Evolutionary conservation across 306 rosid genomes (phyloP).

Genomic region (Pyrus bretschneideri): DNA sequence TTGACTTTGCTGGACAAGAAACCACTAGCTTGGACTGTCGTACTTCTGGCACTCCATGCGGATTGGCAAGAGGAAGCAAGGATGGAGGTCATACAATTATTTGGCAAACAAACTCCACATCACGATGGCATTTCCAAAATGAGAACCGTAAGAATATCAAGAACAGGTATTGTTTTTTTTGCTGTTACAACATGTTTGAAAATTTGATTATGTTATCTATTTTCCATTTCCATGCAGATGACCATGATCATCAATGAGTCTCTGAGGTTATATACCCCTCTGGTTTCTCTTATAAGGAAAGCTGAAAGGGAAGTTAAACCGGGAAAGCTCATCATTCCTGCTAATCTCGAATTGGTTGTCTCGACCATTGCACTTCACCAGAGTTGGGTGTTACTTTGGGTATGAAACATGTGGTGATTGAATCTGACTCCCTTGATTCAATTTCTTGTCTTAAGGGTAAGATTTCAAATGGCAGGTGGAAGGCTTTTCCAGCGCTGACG

Average conservation of each 20-base stretch:
- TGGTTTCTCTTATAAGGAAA: background rate
- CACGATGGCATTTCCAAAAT: constrained; percentile 12
- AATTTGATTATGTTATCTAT: background rate
- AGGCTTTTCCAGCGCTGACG: too few relatives aligned
- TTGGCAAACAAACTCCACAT: constrained; percentile 13
- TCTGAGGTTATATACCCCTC: constrained; percentile 16
- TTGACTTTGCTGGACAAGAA: constrained; percentile 16
- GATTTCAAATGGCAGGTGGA: too few relatives aligned
- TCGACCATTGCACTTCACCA: constrained; percentile 3
- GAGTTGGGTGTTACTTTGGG: too few relatives aligned
- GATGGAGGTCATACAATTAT: constrained; percentile 19
- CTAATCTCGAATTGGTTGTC: background rate
- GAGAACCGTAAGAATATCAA: constrained; percentile 4
- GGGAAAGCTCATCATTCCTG: constrained; percentile 11
- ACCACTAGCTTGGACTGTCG: constrained; percentile 20
- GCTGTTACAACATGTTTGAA: background rate
- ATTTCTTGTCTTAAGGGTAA: too few relatives aligned
- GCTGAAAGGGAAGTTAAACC: background rate
- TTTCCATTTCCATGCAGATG: background rate
- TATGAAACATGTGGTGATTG: too few relatives aligned
- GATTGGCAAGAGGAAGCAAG: constrained; percentile 28
- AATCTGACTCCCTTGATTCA: too few relatives aligned
- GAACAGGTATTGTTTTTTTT: background rate
- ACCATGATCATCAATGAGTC: constrained; percentile 22
- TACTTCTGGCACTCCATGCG: constrained; percentile 1